Percentiles rank a stretch among this genome's conserved stretches.
These are phyloP conservation scores for Neurospora sp. DNA, from an alignment of 2,329 filamentous ascomycete species.

Conservation along the genomic window DNA sequence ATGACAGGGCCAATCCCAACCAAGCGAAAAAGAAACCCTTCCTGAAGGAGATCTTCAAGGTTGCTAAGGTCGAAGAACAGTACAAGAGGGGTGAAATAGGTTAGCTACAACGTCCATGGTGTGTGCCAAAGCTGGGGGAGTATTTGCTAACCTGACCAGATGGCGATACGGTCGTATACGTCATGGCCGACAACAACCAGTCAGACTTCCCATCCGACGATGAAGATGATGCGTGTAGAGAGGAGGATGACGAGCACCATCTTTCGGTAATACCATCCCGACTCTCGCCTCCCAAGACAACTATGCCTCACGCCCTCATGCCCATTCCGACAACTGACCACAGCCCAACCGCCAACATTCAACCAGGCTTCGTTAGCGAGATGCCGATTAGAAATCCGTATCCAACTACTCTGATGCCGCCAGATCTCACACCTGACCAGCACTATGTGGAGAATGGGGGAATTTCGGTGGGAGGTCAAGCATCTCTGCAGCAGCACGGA, in stretches of 20 bases:
- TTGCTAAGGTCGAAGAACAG: constrained; percentile 47
- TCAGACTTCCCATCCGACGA: constrained; percentile 39
- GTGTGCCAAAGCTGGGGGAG: constrained; percentile 8
- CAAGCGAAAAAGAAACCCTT: constrained; percentile 47
- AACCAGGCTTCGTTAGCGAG: constrained; percentile 31
- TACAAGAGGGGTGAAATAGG: constrained; percentile 48
- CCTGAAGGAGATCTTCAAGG: constrained; percentile 51
- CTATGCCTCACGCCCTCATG: constrained; percentile 25
- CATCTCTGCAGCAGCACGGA: constrained; percentile 25
- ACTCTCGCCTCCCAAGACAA: constrained; percentile 26
- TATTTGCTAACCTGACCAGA: constrained; percentile 26
- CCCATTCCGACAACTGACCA: constrained; percentile 27
- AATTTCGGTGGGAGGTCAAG: constrained; percentile 26
- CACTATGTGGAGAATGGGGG: constrained; percentile 30
- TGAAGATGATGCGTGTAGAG: constrained; percentile 31
- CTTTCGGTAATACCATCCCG: constrained; percentile 23
- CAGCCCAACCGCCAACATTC: constrained; percentile 22
- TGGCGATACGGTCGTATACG: constrained; percentile 35
- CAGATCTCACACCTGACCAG: constrained; percentile 33
- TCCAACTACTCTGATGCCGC: constrained; percentile 29
- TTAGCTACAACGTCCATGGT: constrained; percentile 22
- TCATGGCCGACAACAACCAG: constrained; percentile 43
- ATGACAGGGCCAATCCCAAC: constrained; percentile 41
- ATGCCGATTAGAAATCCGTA: constrained; percentile 34
- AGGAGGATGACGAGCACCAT: constrained; percentile 33